A percentile compares a stretch with the other conserved stretches of the same genome.
phyloP scores from a whole-genome alignment of 805 yeast genomes.

The Metschnikowia amazonensis region DNA sequence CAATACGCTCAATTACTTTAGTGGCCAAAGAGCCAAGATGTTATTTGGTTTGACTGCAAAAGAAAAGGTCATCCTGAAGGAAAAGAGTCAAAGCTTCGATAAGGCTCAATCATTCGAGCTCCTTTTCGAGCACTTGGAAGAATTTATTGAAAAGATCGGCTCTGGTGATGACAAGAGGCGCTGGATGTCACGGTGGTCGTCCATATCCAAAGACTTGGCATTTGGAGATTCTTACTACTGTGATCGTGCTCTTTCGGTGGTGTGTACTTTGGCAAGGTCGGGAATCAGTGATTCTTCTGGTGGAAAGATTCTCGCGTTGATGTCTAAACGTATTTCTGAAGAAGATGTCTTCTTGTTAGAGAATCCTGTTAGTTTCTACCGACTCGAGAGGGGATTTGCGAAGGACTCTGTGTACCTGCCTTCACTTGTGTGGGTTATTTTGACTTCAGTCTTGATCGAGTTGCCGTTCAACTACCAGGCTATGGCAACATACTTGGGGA shows the following conservation, averaged over 20 bases:
- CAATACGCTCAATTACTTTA: slow-evolving; percentile 43
- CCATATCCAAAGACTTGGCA: slow-evolving; percentile 61
- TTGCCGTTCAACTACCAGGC: slow-evolving; percentile 15
- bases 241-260: slow-evolving; percentile 60
- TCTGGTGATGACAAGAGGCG: slow-evolving; percentile 43
- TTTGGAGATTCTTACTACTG: slow-evolving; percentile 59
- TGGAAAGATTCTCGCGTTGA: slow-evolving; percentile 27
- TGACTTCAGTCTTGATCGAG: slow-evolving; percentile 10
- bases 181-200: slow-evolving; percentile 66
- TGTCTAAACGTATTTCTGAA: slow-evolving; percentile 19
- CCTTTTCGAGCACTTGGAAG: slow-evolving; percentile 52
- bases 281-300: slow-evolving; percentile 58
- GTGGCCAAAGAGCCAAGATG: slow-evolving; percentile 64
- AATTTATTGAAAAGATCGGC: slow-evolving; percentile 49
- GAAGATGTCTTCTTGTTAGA: slow-evolving; percentile 33
- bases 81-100: slow-evolving; percentile 35
- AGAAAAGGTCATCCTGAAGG: slow-evolving; percentile 35
- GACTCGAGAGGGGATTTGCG: slow-evolving; percentile 48
- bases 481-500: slow-evolving; percentile 23
- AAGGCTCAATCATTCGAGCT: slow-evolving; percentile 50
- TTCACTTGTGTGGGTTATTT: slow-evolving; percentile 45
- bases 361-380: slow-evolving; percentile 42
- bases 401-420: slow-evolving; percentile 44
- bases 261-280: slow-evolving; percentile 62
- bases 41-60: slow-evolving; percentile 62